A percentile compares a stretch with the other conserved stretches of the same genome.
These are phyloP conservation scores for Saccharomycopsis javanensis DNA, from an alignment of 805 yeast genomes.

Conservation along the genomic window DNA sequence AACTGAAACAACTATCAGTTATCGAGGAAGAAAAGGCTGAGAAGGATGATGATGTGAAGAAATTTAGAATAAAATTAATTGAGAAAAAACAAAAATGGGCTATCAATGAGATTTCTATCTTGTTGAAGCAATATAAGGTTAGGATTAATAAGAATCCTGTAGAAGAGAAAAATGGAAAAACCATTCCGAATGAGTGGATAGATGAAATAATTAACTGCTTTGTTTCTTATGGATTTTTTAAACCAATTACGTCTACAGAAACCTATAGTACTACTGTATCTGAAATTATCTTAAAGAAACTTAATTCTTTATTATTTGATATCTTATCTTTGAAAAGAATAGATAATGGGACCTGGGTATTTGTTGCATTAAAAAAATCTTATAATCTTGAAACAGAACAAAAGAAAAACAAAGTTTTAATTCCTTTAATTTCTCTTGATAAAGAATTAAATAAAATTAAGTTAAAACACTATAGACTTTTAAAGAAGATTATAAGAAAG, in stretches of 20 bases:
- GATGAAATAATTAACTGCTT: slow-evolving; percentile 26
- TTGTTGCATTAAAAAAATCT: slow-evolving; percentile 35
- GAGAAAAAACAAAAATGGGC: slow-evolving; percentile 43
- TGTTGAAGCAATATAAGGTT: slow-evolving; percentile 35
- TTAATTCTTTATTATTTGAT: slow-evolving; percentile 59
- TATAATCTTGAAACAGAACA: slow-evolving; percentile 23
- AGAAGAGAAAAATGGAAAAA: neutral
- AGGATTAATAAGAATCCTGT: slow-evolving; percentile 22
- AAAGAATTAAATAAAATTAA: slow-evolving; percentile 44
- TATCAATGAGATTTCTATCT: slow-evolving; percentile 43
- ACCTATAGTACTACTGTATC: slow-evolving; percentile 25
- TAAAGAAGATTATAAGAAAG: slow-evolving; percentile 32
- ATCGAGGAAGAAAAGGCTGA: slow-evolving; percentile 18
- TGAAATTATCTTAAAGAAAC: slow-evolving; percentile 45
- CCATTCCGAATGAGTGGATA: slow-evolving; percentile 23
- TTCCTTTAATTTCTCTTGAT: slow-evolving; percentile 39
- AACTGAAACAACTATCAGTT: slow-evolving; percentile 17
- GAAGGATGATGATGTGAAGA: slow-evolving; percentile 19
- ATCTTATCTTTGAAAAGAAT: slow-evolving; percentile 37
- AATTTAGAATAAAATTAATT: slow-evolving; percentile 19
- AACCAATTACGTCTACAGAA: slow-evolving; percentile 14
- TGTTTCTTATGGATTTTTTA: slow-evolving; percentile 19
- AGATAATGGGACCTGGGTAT: slow-evolving; percentile 52
- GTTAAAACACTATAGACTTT: slow-evolving; percentile 37
- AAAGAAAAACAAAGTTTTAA: slow-evolving; percentile 12